Conservation (phyloP, 192 early-diverging fungal genomes). For the Backusella morwellensis region DNA sequence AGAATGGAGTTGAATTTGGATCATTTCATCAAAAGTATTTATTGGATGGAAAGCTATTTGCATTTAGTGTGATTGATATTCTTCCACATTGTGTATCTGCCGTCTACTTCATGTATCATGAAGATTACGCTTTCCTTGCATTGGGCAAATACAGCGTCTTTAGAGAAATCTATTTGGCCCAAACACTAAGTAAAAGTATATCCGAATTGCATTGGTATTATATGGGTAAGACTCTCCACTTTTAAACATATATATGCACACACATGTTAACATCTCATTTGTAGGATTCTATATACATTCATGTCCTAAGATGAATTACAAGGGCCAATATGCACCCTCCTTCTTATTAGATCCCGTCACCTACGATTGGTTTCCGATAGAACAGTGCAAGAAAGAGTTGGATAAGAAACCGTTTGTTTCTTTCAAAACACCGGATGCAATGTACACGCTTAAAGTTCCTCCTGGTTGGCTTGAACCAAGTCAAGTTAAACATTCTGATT, state of each 20-base stretch:
- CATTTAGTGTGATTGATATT: constrained; percentile 92
- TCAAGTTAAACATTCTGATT: not conserved
- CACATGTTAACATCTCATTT: not conserved
- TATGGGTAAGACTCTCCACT: constrained; percentile 63
- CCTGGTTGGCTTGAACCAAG: constrained; percentile 11
- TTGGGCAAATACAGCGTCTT: constrained; percentile 88
- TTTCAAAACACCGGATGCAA: constrained; percentile 29
- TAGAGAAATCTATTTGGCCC: constrained; percentile 72
- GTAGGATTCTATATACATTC: constrained; percentile 85
- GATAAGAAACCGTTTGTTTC: constrained; percentile 50
- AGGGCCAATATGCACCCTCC: constrained; percentile 84
- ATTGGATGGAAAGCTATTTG: constrained; percentile 75
- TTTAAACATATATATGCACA: not conserved
- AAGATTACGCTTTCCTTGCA: constrained; percentile 69
- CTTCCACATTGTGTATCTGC: constrained; percentile 86
- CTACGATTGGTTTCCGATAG: constrained; percentile 51
- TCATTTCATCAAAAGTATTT: constrained; percentile 94
- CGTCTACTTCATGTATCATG: constrained; percentile 96
- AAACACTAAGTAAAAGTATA: constrained; percentile 43
- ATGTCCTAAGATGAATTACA: constrained; percentile 95
- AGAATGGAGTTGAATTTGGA: constrained; percentile 48
- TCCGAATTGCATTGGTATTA: constrained; percentile 78
- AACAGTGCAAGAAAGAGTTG: constrained; percentile 49
- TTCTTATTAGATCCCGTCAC: constrained; percentile 74
- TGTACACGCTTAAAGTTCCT: not conserved